Evolutionary conservation across 2,329 filamentous ascomycete genomes (phyloP), one percentile per base, ranked within the genome.

Genomic region (Stagonosporopsis chrysanthemi): DNA sequence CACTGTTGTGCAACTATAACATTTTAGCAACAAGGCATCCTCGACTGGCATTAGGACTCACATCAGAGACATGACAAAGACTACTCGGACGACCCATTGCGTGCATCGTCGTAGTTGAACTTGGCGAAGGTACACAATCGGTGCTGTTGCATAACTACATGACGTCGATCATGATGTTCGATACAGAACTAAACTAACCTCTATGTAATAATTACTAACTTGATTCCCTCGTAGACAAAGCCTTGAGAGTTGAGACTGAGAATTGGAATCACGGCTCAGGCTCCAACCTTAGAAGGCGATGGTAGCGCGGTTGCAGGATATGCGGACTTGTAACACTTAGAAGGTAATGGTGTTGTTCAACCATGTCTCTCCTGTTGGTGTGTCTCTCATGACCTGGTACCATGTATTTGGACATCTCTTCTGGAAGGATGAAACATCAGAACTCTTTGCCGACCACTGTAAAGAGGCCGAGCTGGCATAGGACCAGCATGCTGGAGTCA

Each of bases 131-230:
- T 53, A 53, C 9, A 24, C 50, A 23, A 53, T 39, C 7, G 50
- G 50, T 4, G 50, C 40, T 12, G 50, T 39, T 4, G 50, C 40
- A 17, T 38, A 53, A n/a, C n/a, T n/a, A n/a, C 5, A 46, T 26
- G 12, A 53, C 19, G 31, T 53, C 50, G 19, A 41, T 53, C 22
- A 53, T 19, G 22, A 53, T 53, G 24, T 53, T 53, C 40, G 42
- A 39, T 23, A 31, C n/a, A 11, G 42, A 31, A n/a, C n/a, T n/a
- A n/a, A n/a, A n/a, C n/a, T n/a, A n/a, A n/a, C n/a, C n/a, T n/a
- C n/a, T n/a, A n/a, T 29, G 28, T 11, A 29, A 29, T 29, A 6
- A 29, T 29, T 29, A 6, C 28, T 11, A 29, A 41, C 39, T 41
- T 41, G 39, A 23, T 41, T 41, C 39, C 22, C 22, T 8, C 22